phyloP scores from a whole-genome alignment of 768 basidiomycete species.

The Termitomyces sp. region DNA sequence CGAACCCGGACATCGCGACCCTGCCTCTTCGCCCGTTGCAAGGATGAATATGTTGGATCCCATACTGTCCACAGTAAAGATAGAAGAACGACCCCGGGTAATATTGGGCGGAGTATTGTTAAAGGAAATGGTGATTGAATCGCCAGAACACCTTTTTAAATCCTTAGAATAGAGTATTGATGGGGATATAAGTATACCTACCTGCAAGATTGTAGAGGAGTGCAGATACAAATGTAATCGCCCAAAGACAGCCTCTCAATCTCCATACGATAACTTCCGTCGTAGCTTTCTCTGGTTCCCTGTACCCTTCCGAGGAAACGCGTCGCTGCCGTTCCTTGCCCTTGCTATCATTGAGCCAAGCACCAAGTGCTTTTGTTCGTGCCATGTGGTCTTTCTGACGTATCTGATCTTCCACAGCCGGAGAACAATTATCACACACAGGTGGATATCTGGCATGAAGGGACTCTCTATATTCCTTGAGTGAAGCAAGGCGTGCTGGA shows the following conservation, averaged over 20 bases:
- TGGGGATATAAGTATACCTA: constrained; percentile 24
- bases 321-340: constrained; percentile 59
- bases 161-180: neutral
- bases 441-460: constrained; percentile 84
- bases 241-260: constrained; percentile 68
- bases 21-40: constrained; percentile 59
- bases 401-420: constrained; percentile 81
- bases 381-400: constrained; percentile 79
- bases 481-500: constrained; percentile 51
- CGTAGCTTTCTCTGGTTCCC: constrained; percentile 40
- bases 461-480: constrained; percentile 71
- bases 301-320: constrained; percentile 36
- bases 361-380: constrained; percentile 69
- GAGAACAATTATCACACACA: constrained; percentile 73
- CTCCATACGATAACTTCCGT: constrained; percentile 64
- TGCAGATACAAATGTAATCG: constrained; percentile 37
- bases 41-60: constrained; percentile 76
- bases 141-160: constrained; percentile 28
- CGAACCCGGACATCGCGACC: constrained; percentile 67
- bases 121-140: constrained; percentile 25
- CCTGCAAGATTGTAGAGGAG: constrained; percentile 43
- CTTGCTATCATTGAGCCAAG: constrained; percentile 62
- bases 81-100: constrained; percentile 48
- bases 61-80: constrained; percentile 81
- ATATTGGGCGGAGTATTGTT: constrained; percentile 28